phyloP scores from a whole-genome alignment of 1,139 yeast species.

The Protomyces gravidus region DNA sequence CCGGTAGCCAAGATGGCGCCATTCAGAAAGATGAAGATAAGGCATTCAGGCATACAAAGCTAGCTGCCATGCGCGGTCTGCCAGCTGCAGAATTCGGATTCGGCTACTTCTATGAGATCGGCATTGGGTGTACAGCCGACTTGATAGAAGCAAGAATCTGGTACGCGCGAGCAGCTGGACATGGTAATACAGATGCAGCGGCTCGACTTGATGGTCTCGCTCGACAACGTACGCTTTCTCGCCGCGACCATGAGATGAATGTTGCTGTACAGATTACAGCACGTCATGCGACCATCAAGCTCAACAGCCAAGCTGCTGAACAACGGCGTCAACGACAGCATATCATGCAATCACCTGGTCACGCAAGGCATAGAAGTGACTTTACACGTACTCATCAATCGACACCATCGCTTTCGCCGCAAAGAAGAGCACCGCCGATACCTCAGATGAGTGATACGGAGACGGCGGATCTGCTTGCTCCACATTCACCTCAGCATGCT shows the following conservation, averaged over 20 bases:
- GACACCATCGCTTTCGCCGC: neutral
- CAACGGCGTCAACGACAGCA: neutral
- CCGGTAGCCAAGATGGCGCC: conserved; percentile 33
- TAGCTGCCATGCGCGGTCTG: conserved; percentile 41
- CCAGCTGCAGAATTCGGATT: conserved; percentile 44
- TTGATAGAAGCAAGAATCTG: conserved; percentile 50
- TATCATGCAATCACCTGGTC: neutral
- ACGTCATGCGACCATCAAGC: conserved; percentile 18
- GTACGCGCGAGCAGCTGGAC: conserved; percentile 54
- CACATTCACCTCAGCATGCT: neutral
- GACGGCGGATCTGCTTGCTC: neutral
- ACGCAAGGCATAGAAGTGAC: too few species aligned
- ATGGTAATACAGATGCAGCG: conserved; percentile 20
- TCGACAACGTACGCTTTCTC: conserved; percentile 6
- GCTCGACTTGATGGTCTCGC: conserved; percentile 16
- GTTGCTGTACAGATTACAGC: conserved; percentile 11
- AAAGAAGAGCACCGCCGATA: neutral
- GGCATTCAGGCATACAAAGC: conserved; percentile 43
- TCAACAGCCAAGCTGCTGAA: conserved; percentile 6
- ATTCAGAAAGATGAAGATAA: conserved; percentile 46
- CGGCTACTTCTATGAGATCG: conserved; percentile 45
- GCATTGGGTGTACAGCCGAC: conserved; percentile 56
- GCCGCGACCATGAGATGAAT: conserved; percentile 16
- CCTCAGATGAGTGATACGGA: neutral
- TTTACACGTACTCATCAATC: neutral